Evolutionary conservation across 768 basidiomycete species (phyloP).

Genomic region (Lactifluus piperatus): DNA sequence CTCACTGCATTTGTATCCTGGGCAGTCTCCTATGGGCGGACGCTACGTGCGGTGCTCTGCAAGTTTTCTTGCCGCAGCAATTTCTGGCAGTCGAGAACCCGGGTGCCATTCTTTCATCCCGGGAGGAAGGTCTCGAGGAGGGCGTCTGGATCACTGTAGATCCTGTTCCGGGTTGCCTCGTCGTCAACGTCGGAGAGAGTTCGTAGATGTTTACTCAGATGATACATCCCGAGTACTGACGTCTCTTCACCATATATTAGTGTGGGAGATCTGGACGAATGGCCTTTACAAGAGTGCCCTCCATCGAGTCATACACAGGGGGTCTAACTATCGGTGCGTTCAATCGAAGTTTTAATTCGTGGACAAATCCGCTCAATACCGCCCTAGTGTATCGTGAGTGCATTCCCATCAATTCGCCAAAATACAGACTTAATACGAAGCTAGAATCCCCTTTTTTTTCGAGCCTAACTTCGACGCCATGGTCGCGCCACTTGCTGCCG

Average conservation of each 20-base stretch:
- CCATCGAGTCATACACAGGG: slow-evolving; percentile 79
- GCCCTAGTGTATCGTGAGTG: slow-evolving; percentile 59
- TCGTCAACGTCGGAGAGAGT: slow-evolving; percentile 93
- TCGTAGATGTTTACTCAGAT: slow-evolving; percentile 24
- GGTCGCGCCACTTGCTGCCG: slow-evolving; percentile 57
- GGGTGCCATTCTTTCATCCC: slow-evolving; percentile 32
- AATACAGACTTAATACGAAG: background rate
- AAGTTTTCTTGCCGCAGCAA: slow-evolving; percentile 59
- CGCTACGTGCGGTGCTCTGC: slow-evolving; percentile 67
- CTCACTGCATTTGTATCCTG: slow-evolving; percentile 10
- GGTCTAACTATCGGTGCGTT: slow-evolving; percentile 52
- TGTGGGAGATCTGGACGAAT: slow-evolving; percentile 91
- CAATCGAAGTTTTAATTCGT: background rate
- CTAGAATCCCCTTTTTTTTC: slow-evolving; percentile 86
- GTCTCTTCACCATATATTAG: slow-evolving; percentile 28
- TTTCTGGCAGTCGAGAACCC: slow-evolving; percentile 25
- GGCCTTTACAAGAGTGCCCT: slow-evolving; percentile 83
- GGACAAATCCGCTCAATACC: background rate
- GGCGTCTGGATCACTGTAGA: slow-evolving; percentile 77
- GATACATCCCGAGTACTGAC: background rate
- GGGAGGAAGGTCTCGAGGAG: slow-evolving; percentile 44
- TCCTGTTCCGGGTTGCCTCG: slow-evolving; percentile 73
- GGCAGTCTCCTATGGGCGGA: slow-evolving; percentile 83
- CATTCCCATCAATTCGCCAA: background rate
- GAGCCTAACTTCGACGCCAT: slow-evolving; percentile 79